Base-by-base conservation (phyloP, 345 rosid species). In the Rhodomyrtus tomentosa region DNA sequence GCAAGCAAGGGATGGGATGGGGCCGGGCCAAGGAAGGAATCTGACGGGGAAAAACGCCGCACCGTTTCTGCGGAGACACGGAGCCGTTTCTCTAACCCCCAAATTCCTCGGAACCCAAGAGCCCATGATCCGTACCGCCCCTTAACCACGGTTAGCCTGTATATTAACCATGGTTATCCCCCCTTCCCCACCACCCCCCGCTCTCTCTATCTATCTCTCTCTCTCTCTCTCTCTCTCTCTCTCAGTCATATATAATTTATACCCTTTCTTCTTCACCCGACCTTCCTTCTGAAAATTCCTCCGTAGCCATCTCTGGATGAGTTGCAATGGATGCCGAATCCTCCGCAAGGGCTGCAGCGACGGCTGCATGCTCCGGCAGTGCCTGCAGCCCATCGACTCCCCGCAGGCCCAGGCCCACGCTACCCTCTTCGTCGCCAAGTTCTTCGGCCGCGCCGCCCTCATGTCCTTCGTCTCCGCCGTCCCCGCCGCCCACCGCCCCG, bases 271-370 rank as follows among this genome's bases (percentile, higher is more conserved):
- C 50, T 48, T 48, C 50, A 9, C 11, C 50, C 50, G 10, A 10
- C 12, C 76, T 62, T 32, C 1, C 12, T 6, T 36, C 50, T 2
- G 76, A 16, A 62, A 18, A 8, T 32, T 62, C 42, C 42, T 5
- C 76, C 24, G 18, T 62, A 7, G 42, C 42, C 24, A 20, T 25
- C 62, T 56, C 68, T n/a, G 68, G 45, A 96, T 97, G 99, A 97
- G 99, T 74, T 97, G 99, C 95, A 97, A 94, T 89, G 99, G 99
- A 0, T 97, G 98, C 89, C 90, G 98, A 87, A 98, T 95, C 48
- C 89, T 97, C 18, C 95, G 99, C n/a, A 97, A 97, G 86, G 99
- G 99, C 5, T 97, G 99, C 93, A 95, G 99, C 82, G 99, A 97
- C 84, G 88, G 90, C 9, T 97, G 99, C 85, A 91, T 97, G 55